Evolutionary conservation across 78 protist species (phyloP).

Genomic region (Corallochytrium limacisporum): DNA sequence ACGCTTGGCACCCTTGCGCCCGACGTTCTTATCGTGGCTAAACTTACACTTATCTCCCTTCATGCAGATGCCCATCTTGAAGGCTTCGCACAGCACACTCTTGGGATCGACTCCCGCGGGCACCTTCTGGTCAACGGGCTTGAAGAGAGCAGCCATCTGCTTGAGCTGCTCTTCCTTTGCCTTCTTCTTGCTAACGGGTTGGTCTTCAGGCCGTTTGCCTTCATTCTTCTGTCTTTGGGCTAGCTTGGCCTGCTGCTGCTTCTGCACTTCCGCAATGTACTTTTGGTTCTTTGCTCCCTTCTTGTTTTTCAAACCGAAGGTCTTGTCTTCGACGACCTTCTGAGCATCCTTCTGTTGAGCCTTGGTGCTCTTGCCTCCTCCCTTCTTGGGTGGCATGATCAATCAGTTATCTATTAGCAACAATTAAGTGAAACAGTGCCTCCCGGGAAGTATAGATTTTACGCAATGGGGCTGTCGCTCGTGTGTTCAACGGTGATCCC

Average conservation of each 20-base stretch:
- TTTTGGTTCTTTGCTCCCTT: constrained; percentile 18
- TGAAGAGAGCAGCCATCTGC: constrained; percentile 18
- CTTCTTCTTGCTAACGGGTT: constrained; percentile 4
- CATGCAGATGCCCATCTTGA: constrained; percentile 46
- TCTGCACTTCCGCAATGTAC: constrained; percentile 26
- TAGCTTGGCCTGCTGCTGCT: not conserved
- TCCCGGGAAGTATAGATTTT: no score
- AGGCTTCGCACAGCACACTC: constrained; percentile 56
- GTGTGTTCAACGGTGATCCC: no score
- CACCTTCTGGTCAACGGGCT: constrained; percentile 3
- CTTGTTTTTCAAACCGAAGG: constrained; percentile 82
- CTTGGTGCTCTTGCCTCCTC: not conserved
- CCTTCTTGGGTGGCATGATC: constrained; percentile 9
- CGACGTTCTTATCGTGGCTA: constrained; percentile 45
- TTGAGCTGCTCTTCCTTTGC: not conserved
- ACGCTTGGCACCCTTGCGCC: constrained; percentile 27
- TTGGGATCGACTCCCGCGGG: constrained; percentile 67
- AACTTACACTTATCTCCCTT: constrained; percentile 67
- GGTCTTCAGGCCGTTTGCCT: not conserved
- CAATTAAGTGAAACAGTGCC: no score
- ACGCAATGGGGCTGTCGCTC: no score
- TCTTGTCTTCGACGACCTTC: constrained; percentile 70
- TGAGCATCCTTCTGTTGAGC: constrained; percentile 24
- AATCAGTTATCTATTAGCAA: not conserved
- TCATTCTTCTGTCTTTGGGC: not conserved